A percentile compares a stretch with the other conserved stretches of the same genome.
These are phyloP conservation scores for Ustulina deusta DNA, from an alignment of 2,329 filamentous ascomycete species.

Conservation along the genomic window DNA sequence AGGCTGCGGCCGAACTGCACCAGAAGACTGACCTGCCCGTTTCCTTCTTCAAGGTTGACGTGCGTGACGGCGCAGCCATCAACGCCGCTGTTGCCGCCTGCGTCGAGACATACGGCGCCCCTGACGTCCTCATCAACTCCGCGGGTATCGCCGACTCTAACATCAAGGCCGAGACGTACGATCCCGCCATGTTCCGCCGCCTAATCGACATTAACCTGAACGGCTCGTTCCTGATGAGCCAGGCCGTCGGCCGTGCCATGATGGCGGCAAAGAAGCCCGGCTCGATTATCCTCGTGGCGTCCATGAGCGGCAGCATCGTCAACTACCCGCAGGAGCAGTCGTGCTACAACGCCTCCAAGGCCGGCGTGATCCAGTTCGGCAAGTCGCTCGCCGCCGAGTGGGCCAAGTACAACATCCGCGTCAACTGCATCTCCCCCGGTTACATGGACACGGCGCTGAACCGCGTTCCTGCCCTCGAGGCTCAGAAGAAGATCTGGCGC, in stretches of 20 bases:
- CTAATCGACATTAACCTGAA: conserved; percentile 86
- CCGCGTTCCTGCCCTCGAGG: conserved; percentile 80
- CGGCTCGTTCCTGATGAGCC: conserved; percentile 81
- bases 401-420: conserved; percentile 83
- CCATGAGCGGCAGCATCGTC: conserved; percentile 85
- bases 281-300: conserved; percentile 80
- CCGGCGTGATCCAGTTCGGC: conserved; percentile 80
- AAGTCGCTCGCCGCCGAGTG: conserved; percentile 87
- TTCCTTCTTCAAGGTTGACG: conserved; percentile 82
- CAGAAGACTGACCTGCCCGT: conserved; percentile 78
- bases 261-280: conserved; percentile 78
- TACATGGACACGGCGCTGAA: conserved; percentile 90
- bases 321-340: conserved; percentile 88
- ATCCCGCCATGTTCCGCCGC: conserved; percentile 79
- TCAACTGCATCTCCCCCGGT: conserved; percentile 86
- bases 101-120: conserved; percentile 73
- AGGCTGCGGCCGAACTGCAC: conserved; percentile 76
- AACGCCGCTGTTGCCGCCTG: conserved; percentile 76
- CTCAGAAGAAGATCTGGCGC: conserved; percentile 85
- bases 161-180: conserved; percentile 83
- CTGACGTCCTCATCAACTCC: conserved; percentile 83
- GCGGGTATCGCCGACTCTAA: conserved; percentile 87
- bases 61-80: conserved; percentile 77
- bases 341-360: conserved; percentile 88
- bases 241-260: conserved; percentile 78